Evolutionary conservation across 768 basidiomycete genomes (phyloP).

Genomic region (Serendipita indica): DNA sequence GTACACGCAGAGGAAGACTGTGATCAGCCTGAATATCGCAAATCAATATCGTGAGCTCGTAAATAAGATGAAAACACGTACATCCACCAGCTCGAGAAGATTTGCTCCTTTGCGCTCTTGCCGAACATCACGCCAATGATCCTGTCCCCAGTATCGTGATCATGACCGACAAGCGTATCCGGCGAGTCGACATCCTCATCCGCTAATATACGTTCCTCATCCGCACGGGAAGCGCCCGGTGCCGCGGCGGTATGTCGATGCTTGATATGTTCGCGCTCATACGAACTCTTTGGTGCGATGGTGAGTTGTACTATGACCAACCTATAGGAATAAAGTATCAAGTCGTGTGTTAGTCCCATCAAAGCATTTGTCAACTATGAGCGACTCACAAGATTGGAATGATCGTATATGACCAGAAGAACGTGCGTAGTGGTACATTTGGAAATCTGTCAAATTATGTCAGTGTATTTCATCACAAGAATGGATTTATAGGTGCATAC

Average conservation of each 20-base stretch:
- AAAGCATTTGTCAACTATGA: neutral
- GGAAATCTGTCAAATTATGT: neutral
- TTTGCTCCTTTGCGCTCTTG: conserved; percentile 18
- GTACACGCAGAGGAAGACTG: conserved; percentile 22
- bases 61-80: conserved; percentile 13
- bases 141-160: neutral
- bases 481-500: conserved; percentile 14
- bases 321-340: conserved; percentile 14
- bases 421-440: conserved; percentile 17
- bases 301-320: conserved; percentile 23
- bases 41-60: neutral
- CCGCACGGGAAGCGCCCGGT: neutral
- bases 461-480: neutral
- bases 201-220: no score
- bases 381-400: conserved; percentile 22
- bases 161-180: neutral
- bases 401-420: conserved; percentile 24
- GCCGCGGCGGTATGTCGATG: conserved; percentile 11
- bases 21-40: conserved; percentile 16
- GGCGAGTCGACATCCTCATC: conserved; percentile 14
- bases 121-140: conserved; percentile 22
- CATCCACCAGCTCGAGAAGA: conserved; percentile 23
- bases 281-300: conserved; percentile 20
- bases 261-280: conserved; percentile 17
- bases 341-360: neutral